A percentile compares a stretch with the other conserved stretches of the same genome.
Conservation (phyloP, 768 basidiomycete species). For the Suillus luteus region DNA sequence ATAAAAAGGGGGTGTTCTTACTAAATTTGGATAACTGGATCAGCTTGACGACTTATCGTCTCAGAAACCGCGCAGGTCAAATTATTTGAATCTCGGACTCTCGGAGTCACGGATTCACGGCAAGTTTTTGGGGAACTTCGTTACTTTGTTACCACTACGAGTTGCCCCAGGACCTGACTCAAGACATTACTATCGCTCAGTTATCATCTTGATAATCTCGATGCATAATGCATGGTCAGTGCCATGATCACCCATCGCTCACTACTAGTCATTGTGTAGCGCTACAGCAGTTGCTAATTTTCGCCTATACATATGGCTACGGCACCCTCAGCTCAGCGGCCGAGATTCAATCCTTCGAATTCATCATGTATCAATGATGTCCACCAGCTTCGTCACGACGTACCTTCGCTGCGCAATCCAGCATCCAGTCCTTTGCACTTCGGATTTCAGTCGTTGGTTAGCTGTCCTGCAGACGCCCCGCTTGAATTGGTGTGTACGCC, state of each 20-base stretch:
- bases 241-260: background rate
- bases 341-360: slow-evolving; percentile 26
- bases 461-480: slow-evolving; percentile 45
- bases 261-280: background rate
- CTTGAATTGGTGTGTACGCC: slow-evolving; percentile 41
- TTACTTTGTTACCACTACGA: background rate
- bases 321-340: slow-evolving; percentile 16
- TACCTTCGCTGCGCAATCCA: background rate
- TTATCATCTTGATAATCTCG: background rate
- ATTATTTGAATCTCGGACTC: background rate
- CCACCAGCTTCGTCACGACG: background rate
- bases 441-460: slow-evolving; percentile 34
- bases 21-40: too few relatives aligned
- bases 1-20: too few relatives aligned
- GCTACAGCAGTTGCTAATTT: background rate
- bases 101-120: background rate
- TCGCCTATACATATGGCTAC: slow-evolving; percentile 31
- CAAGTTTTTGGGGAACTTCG: background rate
- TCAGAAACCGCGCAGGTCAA: too few relatives aligned
- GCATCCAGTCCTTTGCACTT: background rate
- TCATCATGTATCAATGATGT: slow-evolving; percentile 1
- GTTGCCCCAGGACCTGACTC: background rate
- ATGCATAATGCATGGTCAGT: slow-evolving; percentile 1
- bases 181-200: background rate
- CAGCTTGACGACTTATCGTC: too few relatives aligned